phyloP scores from a whole-genome alignment of 306 rosid genomes.

The Gynostemma pentaphyllum region DNA sequence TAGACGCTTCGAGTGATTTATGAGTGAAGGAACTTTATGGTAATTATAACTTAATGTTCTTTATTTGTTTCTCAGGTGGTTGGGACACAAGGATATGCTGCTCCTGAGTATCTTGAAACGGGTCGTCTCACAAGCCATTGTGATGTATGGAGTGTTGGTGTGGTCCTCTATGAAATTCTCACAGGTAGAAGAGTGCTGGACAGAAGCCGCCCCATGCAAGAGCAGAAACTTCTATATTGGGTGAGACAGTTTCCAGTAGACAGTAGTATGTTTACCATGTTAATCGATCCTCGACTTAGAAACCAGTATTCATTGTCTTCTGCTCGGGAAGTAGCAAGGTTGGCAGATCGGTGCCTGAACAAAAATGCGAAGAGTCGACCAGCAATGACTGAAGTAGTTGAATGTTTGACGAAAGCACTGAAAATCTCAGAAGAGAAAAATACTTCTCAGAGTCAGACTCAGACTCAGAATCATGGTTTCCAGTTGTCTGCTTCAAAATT shows the following conservation, averaged over 20 bases:
- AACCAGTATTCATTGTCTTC: constrained; percentile 39
- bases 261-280: constrained; percentile 43
- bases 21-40: too few species aligned
- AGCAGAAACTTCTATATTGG: constrained; percentile 81
- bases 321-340: constrained; percentile 53
- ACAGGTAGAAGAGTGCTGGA: constrained; percentile 72
- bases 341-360: constrained; percentile 75
- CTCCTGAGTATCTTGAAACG: constrained; percentile 80
- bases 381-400: constrained; percentile 51
- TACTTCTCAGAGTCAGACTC: constrained; percentile 10
- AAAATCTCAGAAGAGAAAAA: constrained; percentile 27
- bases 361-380: constrained; percentile 76
- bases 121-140: constrained; percentile 62
- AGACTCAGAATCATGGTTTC: not conserved
- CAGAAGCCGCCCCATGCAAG: constrained; percentile 32
- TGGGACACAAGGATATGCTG: constrained; percentile 92
- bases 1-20: not conserved
- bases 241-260: constrained; percentile 64
- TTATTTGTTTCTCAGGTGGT: constrained; percentile 46
- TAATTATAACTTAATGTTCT: not conserved
- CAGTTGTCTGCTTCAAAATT: not conserved
- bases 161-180: constrained; percentile 84
- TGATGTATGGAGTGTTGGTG: constrained; percentile 89
- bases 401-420: constrained; percentile 58
- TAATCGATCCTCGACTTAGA: constrained; percentile 64